These are phyloP conservation scores for Artemisia tridentata DNA, from an alignment of 129 eudicot genomes.

Conservation along the genomic window DNA sequence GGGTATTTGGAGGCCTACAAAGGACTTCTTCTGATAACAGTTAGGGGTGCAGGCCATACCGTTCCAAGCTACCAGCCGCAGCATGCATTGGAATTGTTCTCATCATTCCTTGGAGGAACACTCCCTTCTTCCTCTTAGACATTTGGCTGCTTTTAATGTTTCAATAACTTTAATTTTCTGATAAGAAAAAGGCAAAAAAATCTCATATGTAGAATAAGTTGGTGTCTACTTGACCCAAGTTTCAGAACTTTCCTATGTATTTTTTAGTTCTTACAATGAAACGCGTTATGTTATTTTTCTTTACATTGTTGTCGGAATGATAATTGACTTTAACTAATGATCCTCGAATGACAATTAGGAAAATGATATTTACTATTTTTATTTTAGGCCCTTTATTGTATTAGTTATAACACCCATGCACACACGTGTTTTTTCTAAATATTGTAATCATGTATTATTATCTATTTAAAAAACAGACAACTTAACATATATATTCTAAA, in stretches of 20 bases:
- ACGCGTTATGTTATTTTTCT: background rate
- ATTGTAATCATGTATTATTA: no score
- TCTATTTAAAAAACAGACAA: no score
- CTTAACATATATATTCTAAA: no score
- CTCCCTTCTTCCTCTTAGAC: conserved; percentile 38
- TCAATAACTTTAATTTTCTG: conserved; percentile 10
- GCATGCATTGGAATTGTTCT: conserved; percentile 39
- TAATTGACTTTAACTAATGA: background rate
- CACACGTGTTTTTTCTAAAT: no score
- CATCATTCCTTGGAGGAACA: conserved; percentile 46
- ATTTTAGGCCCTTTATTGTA: no score
- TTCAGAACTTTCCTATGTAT: background rate
- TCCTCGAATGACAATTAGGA: no score
- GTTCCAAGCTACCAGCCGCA: conserved; percentile 53
- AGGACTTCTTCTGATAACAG: conserved; percentile 39
- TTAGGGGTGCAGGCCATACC: conserved; percentile 50
- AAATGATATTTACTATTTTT: no score
- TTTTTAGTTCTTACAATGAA: background rate
- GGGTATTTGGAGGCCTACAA: conserved; percentile 47
- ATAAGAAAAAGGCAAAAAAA: conserved; percentile 1
- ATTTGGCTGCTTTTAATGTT: background rate
- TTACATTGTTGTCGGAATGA: background rate
- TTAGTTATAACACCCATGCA: no score
- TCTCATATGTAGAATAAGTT: conserved; percentile 6
- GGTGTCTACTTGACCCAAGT: conserved; percentile 19